Evolutionary conservation across 805 yeast genomes (phyloP).

Genomic region (Saturnispora zaruensis): DNA sequence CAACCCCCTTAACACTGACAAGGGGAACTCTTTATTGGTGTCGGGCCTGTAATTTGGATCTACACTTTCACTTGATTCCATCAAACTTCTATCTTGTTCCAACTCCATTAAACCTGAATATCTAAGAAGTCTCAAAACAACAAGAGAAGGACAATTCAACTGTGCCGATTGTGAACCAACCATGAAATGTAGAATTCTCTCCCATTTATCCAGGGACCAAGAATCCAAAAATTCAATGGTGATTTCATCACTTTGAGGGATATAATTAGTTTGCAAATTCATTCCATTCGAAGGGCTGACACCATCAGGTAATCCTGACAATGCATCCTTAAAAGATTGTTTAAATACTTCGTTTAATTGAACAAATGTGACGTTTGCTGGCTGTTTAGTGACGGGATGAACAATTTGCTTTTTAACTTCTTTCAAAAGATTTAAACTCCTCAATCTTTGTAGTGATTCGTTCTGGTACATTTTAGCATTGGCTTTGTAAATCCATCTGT

Average conservation of each 20-base stretch:
- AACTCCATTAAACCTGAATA: constrained; percentile 88
- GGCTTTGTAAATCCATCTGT: constrained; percentile 56
- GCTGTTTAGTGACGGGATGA: constrained; percentile 30
- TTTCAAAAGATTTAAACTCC: constrained; percentile 63
- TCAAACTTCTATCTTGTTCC: constrained; percentile 24
- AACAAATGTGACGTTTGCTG: constrained; percentile 26
- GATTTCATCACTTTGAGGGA: constrained; percentile 30
- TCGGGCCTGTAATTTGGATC: constrained; percentile 14
- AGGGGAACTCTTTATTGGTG: constrained; percentile 15
- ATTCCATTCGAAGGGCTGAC: background rate
- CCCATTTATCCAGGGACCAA: constrained; percentile 89
- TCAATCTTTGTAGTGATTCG: constrained; percentile 73
- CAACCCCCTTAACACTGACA: constrained; percentile 30
- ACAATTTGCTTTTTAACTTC: constrained; percentile 35
- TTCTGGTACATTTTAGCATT: constrained; percentile 42
- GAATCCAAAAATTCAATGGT: constrained; percentile 60
- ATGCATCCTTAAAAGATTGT: constrained; percentile 66
- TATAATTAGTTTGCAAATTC: constrained; percentile 3
- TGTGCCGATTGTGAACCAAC: constrained; percentile 77
- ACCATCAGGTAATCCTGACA: constrained; percentile 50
- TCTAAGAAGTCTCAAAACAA: constrained; percentile 65
- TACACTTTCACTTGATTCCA: constrained; percentile 20
- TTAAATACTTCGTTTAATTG: constrained; percentile 69
- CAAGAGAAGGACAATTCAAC: constrained; percentile 53
- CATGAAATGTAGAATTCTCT: constrained; percentile 91